These are phyloP conservation scores for Antrodiella citrinella DNA, from an alignment of 768 basidiomycete species.

Conservation along the genomic window DNA sequence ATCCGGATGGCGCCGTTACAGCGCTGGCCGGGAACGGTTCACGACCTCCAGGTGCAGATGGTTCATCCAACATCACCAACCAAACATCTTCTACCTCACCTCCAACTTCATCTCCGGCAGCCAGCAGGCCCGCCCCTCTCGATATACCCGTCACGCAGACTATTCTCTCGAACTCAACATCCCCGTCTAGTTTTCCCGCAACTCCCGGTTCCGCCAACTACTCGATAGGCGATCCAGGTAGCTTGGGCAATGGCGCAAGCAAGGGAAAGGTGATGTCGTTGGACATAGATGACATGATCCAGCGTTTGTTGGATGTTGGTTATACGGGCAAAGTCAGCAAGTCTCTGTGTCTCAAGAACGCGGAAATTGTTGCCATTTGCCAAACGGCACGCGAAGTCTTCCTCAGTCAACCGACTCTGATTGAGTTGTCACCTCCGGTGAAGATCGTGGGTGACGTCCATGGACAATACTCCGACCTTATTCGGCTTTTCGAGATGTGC, in stretches of 20 bases:
- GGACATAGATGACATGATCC: conserved; percentile 98
- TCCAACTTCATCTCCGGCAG: conserved; percentile 17
- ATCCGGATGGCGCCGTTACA: conserved; percentile 25
- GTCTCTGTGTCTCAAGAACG: conserved; percentile 90
- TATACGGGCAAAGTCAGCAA: conserved; percentile 98
- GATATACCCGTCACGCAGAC: conserved; percentile 79
- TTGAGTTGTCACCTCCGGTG: conserved; percentile 95
- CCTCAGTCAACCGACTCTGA: conserved; percentile 90
- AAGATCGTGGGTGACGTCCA: conserved; percentile 99
- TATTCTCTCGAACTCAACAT: conserved; percentile 68
- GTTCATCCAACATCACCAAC: conserved; percentile 21
- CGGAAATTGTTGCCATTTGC: conserved; percentile 91
- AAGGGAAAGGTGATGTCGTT: conserved; percentile 63
- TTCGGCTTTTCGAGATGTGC: conserved; percentile 98
- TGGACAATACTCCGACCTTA: conserved; percentile 97
- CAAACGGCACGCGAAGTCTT: conserved; percentile 94
- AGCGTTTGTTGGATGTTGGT: conserved; percentile 89
- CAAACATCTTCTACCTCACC: conserved; percentile 24
- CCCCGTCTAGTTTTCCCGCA: conserved; percentile 30
- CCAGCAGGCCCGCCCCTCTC: conserved; percentile 44
- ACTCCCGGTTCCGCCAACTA: conserved; percentile 39
- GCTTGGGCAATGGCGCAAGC: conserved; percentile 26
- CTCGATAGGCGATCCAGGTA: conserved; percentile 28
- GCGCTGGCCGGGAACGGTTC: conserved; percentile 33
- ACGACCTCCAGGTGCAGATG: conserved; percentile 23